Percentiles rank a stretch among this genome's conserved stretches.
phyloP scores from a whole-genome alignment of 805 yeast species.

The Lachancea cidri region DNA sequence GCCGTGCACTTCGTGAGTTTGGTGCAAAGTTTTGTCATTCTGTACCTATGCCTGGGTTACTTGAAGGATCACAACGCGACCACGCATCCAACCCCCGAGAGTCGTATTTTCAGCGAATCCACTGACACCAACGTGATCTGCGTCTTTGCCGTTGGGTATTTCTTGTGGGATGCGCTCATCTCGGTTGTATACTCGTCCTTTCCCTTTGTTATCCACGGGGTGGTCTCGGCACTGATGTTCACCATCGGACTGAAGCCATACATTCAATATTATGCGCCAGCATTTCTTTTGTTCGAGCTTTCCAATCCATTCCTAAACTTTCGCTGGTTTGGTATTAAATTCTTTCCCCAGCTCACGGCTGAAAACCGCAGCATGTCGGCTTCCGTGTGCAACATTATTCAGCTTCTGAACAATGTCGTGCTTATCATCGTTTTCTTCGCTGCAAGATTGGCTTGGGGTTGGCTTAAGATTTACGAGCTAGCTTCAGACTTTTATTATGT shows the following conservation, averaged over 20 bases:
- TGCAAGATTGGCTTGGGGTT: slow-evolving; percentile 78
- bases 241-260: slow-evolving; percentile 61
- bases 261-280: slow-evolving; percentile 71
- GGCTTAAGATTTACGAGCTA: slow-evolving; percentile 53
- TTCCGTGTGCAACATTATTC: slow-evolving; percentile 47
- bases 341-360: slow-evolving; percentile 15
- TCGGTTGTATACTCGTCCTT: slow-evolving; percentile 55
- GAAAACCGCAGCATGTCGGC: slow-evolving; percentile 8
- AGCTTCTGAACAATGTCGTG: slow-evolving; percentile 42
- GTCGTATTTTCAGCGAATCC: slow-evolving; percentile 25
- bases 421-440: slow-evolving; percentile 62
- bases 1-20: slow-evolving; percentile 71
- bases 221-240: slow-evolving; percentile 70
- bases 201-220: slow-evolving; percentile 67
- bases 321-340: slow-evolving; percentile 67
- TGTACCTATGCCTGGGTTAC: slow-evolving; percentile 36
- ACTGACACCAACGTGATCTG: slow-evolving; percentile 27
- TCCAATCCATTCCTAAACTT: slow-evolving; percentile 86
- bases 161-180: slow-evolving; percentile 74
- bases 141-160: slow-evolving; percentile 62
- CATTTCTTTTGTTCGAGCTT: slow-evolving; percentile 74
- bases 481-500: slow-evolving; percentile 43
- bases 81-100: slow-evolving; percentile 16
- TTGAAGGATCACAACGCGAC: slow-evolving; percentile 11
- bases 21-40: slow-evolving; percentile 69